Evolutionary conservation across 306 rosid genomes (phyloP).

Genomic region (Prunus kanzakura): DNA sequence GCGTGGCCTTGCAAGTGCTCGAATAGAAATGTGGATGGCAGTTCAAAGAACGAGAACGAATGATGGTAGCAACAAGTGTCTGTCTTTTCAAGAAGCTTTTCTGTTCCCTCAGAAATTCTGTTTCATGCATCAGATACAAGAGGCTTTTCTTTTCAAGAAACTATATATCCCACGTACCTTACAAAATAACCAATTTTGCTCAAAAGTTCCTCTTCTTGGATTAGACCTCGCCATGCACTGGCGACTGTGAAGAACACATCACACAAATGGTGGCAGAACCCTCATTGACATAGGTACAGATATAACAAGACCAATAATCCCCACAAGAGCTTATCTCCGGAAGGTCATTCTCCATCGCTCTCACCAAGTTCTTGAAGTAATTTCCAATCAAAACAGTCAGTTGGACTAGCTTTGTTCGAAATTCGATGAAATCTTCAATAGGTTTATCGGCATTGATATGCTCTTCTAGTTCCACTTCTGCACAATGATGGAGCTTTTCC

Average conservation of each 20-base stretch:
- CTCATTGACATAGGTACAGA: background rate
- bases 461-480: slow-evolving; percentile 9
- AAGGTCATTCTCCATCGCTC: slow-evolving; percentile 55
- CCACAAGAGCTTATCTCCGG: slow-evolving; percentile 31
- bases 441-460: background rate
- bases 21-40: background rate
- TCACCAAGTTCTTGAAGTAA: slow-evolving; percentile 46
- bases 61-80: too few relatives aligned
- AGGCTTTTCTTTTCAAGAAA: too few relatives aligned
- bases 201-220: background rate
- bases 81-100: too few relatives aligned
- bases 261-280: background rate
- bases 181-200: too few relatives aligned
- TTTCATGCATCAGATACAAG: too few relatives aligned
- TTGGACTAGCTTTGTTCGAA: background rate
- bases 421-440: background rate
- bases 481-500: slow-evolving; percentile 27
- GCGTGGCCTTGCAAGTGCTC: slow-evolving; percentile 6
- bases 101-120: too few relatives aligned
- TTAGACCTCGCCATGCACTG: background rate
- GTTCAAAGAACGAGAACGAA: too few relatives aligned
- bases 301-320: slow-evolving; percentile 4
- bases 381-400: slow-evolving; percentile 14
- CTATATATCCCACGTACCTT: too few relatives aligned
- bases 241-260: background rate